Percentiles rank a stretch among this genome's conserved stretches.
These are phyloP conservation scores for Alternaria atra DNA, from an alignment of 2,329 filamentous ascomycete species.

Conservation along the genomic window DNA sequence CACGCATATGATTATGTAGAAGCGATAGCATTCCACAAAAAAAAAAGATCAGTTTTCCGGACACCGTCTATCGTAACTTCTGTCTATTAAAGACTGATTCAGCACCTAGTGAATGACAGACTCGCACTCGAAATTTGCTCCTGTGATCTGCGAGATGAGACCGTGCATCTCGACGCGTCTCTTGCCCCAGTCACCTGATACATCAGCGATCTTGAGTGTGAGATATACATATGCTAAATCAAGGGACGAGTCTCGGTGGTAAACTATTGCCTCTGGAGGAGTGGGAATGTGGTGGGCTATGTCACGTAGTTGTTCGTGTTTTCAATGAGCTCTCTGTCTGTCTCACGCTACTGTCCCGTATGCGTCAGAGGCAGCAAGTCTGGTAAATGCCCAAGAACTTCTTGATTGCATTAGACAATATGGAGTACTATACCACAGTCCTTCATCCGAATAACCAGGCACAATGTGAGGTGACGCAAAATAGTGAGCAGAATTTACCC, in stretches of 20 bases:
- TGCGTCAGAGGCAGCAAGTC: not conserved
- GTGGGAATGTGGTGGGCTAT: not conserved
- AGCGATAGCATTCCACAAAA: conserved; percentile 18
- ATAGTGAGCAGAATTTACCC: conserved; percentile 1
- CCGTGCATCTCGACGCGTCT: not conserved
- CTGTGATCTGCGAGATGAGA: not conserved
- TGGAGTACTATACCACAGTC: not conserved
- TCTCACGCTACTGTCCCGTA: not conserved
- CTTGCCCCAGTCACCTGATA: not conserved
- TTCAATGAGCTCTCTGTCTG: not conserved
- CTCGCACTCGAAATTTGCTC: not conserved
- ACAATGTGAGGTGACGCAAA: not conserved
- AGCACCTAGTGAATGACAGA: not conserved
- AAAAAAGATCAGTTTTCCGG: conserved; percentile 4
- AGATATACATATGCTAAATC: not conserved
- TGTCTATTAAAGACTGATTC: not conserved
- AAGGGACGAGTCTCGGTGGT: not conserved
- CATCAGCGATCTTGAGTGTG: not conserved
- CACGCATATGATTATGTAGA: conserved; percentile 13
- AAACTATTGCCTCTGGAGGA: not conserved
- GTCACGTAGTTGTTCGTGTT: not conserved
- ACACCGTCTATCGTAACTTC: not conserved
- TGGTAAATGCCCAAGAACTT: not conserved
- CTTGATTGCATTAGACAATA: not conserved
- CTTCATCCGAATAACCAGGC: not conserved